A percentile compares a stretch with the other conserved stretches of the same genome.
Evolutionary conservation across 2,329 filamentous ascomycete genomes (phyloP).

Genomic region (Trichoderma sp.): DNA sequence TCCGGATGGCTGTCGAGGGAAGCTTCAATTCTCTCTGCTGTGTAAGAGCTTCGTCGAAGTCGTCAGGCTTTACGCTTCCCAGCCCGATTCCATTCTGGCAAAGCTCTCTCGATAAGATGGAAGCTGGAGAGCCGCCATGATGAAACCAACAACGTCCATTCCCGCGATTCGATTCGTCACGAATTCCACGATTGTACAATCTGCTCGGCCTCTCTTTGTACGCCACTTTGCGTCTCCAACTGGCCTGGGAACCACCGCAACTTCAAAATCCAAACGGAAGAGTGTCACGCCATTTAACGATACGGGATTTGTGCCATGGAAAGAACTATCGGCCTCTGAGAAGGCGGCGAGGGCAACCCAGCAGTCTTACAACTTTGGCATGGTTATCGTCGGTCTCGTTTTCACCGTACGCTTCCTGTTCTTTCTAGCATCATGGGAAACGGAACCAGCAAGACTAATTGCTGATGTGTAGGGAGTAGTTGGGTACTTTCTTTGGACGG

Average conservation of each 20-base stretch:
- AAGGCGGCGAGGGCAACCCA: conserved; percentile 84
- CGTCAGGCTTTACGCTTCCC: not conserved
- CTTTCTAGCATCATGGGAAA: not conserved
- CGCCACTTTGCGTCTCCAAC: conserved; percentile 60
- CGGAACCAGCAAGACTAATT: not conserved
- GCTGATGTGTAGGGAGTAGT: conserved; percentile 61
- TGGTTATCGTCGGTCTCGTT: conserved; percentile 70
- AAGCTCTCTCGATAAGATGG: conserved; percentile 33
- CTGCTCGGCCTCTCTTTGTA: conserved; percentile 36
- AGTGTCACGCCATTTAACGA: conserved; percentile 83
- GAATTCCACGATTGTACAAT: conserved; percentile 28
- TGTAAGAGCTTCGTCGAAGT: not conserved
- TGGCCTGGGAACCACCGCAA: conserved; percentile 36
- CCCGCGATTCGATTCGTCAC: conserved; percentile 35
- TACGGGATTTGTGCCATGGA: conserved; percentile 78
- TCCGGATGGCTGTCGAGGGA: not conserved
- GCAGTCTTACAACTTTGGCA: conserved; percentile 81
- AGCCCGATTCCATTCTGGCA: not conserved
- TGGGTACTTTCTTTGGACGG: conserved; percentile 71
- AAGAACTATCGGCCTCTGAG: conserved; percentile 68
- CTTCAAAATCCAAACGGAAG: conserved; percentile 52
- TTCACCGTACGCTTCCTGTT: conserved; percentile 58
- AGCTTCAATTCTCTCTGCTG: not conserved
- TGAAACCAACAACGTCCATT: conserved; percentile 44
- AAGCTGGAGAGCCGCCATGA: conserved; percentile 39